Evolutionary conservation across 306 rosid species (phyloP).

Genomic region (Inga laurina): DNA sequence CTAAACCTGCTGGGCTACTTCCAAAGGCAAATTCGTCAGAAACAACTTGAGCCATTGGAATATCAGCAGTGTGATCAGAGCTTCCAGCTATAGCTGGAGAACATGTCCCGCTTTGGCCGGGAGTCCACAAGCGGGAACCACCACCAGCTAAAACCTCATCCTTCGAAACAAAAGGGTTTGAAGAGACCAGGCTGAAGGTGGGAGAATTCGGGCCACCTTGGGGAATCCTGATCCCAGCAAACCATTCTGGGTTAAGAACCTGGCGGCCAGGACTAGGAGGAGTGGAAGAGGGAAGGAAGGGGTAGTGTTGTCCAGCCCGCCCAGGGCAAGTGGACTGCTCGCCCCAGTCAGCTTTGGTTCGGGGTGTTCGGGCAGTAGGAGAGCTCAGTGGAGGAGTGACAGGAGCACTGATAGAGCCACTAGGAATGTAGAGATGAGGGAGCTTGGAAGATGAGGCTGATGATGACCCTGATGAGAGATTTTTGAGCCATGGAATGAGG

Average conservation of each 20-base stretch:
- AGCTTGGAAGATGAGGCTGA: slow-evolving; percentile 75
- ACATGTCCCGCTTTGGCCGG: slow-evolving; percentile 90
- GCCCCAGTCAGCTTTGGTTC: slow-evolving; percentile 62
- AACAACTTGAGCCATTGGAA: slow-evolving; percentile 70
- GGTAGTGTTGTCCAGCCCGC: slow-evolving; percentile 53
- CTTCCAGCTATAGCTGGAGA: slow-evolving; percentile 82
- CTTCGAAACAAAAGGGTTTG: slow-evolving; percentile 78
- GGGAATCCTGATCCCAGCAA: slow-evolving; percentile 68
- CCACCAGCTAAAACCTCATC: slow-evolving; percentile 64
- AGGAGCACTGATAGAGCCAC: slow-evolving; percentile 85
- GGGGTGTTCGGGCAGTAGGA: slow-evolving; percentile 75
- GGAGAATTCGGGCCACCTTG: slow-evolving; percentile 72
- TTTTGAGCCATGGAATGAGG: slow-evolving; percentile 89
- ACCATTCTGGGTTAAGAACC: slow-evolving; percentile 67
- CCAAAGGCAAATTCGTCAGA: slow-evolving; percentile 89
- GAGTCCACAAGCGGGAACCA: slow-evolving; percentile 86
- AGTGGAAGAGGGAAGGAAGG: slow-evolving; percentile 73
- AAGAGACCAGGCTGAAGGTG: slow-evolving; percentile 74
- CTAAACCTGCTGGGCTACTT: slow-evolving; percentile 59
- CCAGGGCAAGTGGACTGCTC: slow-evolving; percentile 50
- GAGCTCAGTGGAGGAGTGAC: slow-evolving; percentile 94
- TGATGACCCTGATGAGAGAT: slow-evolving; percentile 79
- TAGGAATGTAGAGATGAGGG: slow-evolving; percentile 55
- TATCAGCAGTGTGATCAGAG: slow-evolving; percentile 73
- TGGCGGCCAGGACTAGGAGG: slow-evolving; percentile 84